These are phyloP conservation scores for Flaveria bidentis DNA, from an alignment of 129 eudicot genomes.

Conservation along the genomic window DNA sequence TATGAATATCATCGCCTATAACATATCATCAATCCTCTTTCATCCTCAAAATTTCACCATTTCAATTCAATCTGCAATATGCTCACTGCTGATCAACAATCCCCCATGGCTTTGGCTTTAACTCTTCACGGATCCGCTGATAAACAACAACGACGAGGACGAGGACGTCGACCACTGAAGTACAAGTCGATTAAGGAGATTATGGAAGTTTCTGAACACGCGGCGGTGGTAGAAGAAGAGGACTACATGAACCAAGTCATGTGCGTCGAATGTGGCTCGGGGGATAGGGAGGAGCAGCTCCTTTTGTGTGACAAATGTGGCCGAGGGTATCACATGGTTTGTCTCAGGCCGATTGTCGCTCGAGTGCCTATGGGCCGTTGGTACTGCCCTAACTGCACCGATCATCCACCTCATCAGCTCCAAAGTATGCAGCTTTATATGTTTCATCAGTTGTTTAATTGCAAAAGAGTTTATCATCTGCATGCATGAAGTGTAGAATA, in stretches of 20 bases:
- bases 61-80: neutral
- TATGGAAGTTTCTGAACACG: neutral
- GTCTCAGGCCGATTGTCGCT: conserved; percentile 51
- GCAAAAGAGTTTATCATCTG: neutral
- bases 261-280: conserved; percentile 51
- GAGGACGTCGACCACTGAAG: neutral
- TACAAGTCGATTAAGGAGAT: neutral
- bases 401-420: conserved; percentile 18
- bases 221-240: neutral
- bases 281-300: conserved; percentile 39
- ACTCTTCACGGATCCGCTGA: too few species aligned
- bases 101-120: neutral
- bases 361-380: conserved; percentile 55
- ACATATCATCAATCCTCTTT: neutral
- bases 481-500: neutral
- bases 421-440: conserved; percentile 36
- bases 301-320: conserved; percentile 58
- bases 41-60: neutral
- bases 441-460: neutral
- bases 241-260: neutral
- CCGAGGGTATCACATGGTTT: conserved; percentile 50
- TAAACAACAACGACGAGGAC: too few species aligned
- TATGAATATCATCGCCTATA: neutral
- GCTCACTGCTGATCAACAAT: neutral
- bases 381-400: conserved; percentile 53